phyloP scores from a whole-genome alignment of 1,284 basidiomycete species.

The Gastroboletus turbinatus region DNA sequence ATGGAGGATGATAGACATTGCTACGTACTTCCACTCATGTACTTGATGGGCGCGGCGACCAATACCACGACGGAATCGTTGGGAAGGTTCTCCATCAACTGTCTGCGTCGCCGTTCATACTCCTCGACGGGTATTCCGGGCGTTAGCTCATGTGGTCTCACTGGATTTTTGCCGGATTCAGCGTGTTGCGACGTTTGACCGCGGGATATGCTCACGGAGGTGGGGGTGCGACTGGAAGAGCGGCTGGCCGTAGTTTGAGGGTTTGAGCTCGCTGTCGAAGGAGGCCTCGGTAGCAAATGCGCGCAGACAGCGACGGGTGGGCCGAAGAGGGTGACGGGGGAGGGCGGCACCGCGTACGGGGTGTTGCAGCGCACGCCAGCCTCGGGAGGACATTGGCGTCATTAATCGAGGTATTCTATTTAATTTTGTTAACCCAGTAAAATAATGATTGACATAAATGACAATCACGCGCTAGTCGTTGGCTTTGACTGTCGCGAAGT shows the following conservation, averaged over 20 bases:
- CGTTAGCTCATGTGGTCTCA: slow-evolving; percentile 71
- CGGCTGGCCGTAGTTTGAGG: slow-evolving; percentile 77
- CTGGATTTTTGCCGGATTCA: slow-evolving; percentile 25
- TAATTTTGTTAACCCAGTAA: slow-evolving; percentile 1
- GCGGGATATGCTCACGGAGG: slow-evolving; percentile 47
- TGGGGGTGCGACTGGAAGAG: slow-evolving; percentile 77
- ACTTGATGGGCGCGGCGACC: slow-evolving; percentile 80
- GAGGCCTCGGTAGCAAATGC: slow-evolving; percentile 39
- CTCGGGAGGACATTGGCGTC: slow-evolving; percentile 22
- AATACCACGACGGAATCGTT: slow-evolving; percentile 79
- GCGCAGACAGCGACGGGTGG: slow-evolving; percentile 14
- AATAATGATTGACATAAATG: slow-evolving; percentile 2
- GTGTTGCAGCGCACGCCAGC: slow-evolving; percentile 16
- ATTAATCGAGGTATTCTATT: not conserved
- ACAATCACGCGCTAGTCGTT: slow-evolving; percentile 25
- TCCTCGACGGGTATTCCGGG: slow-evolving; percentile 83
- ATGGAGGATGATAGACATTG: not conserved
- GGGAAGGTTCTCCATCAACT: slow-evolving; percentile 78
- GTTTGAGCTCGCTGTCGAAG: slow-evolving; percentile 44
- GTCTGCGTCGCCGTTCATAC: slow-evolving; percentile 76
- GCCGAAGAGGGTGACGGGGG: not conserved
- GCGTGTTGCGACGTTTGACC: slow-evolving; percentile 1
- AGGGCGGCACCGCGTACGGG: not conserved
- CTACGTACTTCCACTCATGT: slow-evolving; percentile 82
- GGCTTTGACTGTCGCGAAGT: not conserved